phyloP scores from a whole-genome alignment of 2,329 filamentous ascomycete species.

The Penicillium thymicola region DNA sequence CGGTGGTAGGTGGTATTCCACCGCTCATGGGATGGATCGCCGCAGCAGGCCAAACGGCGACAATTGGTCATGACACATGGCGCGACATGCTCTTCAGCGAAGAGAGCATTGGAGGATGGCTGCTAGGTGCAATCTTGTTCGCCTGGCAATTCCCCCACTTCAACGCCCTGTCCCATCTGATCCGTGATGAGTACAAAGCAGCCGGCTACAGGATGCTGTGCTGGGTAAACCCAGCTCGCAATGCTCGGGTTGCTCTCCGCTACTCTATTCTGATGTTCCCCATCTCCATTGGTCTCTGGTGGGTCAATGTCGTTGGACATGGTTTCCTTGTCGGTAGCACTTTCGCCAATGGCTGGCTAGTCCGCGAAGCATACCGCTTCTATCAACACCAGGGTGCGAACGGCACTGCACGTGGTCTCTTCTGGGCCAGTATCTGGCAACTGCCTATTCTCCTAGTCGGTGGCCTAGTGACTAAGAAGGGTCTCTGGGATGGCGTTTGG shows the following conservation, averaged over 20 bases:
- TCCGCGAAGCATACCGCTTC: conserved; percentile 74
- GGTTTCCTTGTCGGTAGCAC: conserved; percentile 77
- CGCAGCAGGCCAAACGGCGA: conserved; percentile 82
- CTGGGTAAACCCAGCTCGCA: conserved; percentile 82
- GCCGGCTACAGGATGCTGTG: conserved; percentile 70
- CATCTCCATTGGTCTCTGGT: conserved; percentile 76
- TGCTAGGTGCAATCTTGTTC: conserved; percentile 78
- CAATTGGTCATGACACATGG: conserved; percentile 67
- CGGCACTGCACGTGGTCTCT: conserved; percentile 77
- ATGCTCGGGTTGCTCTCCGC: conserved; percentile 79
- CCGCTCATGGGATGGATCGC: conserved; percentile 98
- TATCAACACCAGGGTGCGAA: conserved; percentile 74
- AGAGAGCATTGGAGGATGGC: conserved; percentile 74
- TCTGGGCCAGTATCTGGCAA: conserved; percentile 99
- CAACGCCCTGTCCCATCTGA: conserved; percentile 85
- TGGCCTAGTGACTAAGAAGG: conserved; percentile 90
- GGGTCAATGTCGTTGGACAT: conserved; percentile 77
- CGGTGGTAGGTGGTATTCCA: conserved; percentile 86
- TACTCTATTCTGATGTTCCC: conserved; percentile 86
- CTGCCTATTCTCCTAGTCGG: conserved; percentile 84
- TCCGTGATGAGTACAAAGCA: conserved; percentile 80
- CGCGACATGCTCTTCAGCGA: conserved; percentile 72
- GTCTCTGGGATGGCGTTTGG: conserved; percentile 82
- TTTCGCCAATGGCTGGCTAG: conserved; percentile 82
- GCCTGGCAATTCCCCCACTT: conserved; percentile 99